These are phyloP conservation scores for Manihot esculenta DNA, from an alignment of 441 rosid genomes.

Conservation along the genomic window DNA sequence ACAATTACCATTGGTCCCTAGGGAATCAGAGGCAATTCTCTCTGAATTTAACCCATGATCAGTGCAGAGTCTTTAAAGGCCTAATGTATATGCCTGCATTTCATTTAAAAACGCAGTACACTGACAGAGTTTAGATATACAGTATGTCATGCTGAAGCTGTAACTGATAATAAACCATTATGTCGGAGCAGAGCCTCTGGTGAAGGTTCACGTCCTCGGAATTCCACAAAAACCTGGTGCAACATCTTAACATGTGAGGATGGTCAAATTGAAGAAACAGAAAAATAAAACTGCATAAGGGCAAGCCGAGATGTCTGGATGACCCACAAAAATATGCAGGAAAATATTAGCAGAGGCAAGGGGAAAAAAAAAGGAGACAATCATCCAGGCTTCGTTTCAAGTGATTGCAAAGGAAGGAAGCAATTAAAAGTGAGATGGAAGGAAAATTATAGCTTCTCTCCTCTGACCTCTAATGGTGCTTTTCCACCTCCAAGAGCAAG, in stretches of 20 bases:
- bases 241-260: slow-evolving; percentile 20
- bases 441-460: not conserved
- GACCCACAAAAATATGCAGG: not conserved
- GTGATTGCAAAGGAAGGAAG: too few species aligned
- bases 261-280: not conserved
- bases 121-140: not conserved
- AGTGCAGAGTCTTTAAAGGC: not conserved
- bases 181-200: slow-evolving; percentile 91
- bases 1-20: too few species aligned
- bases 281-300: not conserved
- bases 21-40: not conserved
- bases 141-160: slow-evolving; percentile 40
- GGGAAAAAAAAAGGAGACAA: too few species aligned
- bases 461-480: slow-evolving; percentile 70
- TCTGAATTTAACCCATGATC: not conserved
- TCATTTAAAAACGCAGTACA: not conserved
- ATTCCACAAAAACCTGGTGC: slow-evolving; percentile 76
- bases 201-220: slow-evolving; percentile 95
- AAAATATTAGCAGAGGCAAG: too few species aligned
- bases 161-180: slow-evolving; percentile 62
- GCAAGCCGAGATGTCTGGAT: not conserved
- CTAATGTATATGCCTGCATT: not conserved
- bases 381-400: too few species aligned
- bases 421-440: too few species aligned
- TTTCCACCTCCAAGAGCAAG: slow-evolving; percentile 98